phyloP scores from a whole-genome alignment of 1,139 yeast genomes.

The Taphrina communis region DNA sequence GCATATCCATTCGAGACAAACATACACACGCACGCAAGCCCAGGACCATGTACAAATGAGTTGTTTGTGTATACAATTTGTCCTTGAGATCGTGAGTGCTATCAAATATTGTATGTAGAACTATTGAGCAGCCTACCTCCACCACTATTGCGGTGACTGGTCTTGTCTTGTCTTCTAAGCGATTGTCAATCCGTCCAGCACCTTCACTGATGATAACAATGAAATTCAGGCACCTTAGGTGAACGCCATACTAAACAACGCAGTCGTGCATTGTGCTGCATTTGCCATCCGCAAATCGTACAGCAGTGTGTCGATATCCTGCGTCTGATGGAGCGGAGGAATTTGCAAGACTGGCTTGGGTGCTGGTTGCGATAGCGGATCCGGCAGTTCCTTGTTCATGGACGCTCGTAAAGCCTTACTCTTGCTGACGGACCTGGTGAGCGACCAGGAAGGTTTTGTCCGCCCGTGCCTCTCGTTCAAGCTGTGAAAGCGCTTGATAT shows the following conservation, averaged over 20 bases:
- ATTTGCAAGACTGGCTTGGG: neutral
- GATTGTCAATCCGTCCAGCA: too few relatives aligned
- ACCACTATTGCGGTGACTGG: too few relatives aligned
- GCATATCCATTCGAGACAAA: too few relatives aligned
- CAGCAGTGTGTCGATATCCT: constrained; percentile 1
- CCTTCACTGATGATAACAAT: too few relatives aligned
- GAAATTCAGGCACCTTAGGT: neutral
- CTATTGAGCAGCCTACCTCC: too few relatives aligned
- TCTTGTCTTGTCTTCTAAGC: too few relatives aligned
- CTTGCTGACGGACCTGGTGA: neutral
- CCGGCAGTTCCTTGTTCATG: constrained; percentile 14
- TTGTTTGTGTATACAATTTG: too few relatives aligned
- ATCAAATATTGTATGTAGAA: too few relatives aligned
- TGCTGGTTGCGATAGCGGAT: neutral
- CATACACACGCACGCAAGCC: too few relatives aligned
- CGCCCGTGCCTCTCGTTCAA: constrained; percentile 7
- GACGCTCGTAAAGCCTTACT: constrained; percentile 9
- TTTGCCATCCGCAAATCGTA: constrained; percentile 15
- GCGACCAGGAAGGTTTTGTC: neutral
- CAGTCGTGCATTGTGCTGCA: constrained; percentile 8
- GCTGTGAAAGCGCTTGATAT: neutral
- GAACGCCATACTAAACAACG: neutral
- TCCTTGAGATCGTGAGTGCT: too few relatives aligned
- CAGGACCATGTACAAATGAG: too few relatives aligned
- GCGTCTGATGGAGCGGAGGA: neutral